phyloP scores from a whole-genome alignment of 2,329 filamentous ascomycete species.

The Aspergillus melleus region DNA sequence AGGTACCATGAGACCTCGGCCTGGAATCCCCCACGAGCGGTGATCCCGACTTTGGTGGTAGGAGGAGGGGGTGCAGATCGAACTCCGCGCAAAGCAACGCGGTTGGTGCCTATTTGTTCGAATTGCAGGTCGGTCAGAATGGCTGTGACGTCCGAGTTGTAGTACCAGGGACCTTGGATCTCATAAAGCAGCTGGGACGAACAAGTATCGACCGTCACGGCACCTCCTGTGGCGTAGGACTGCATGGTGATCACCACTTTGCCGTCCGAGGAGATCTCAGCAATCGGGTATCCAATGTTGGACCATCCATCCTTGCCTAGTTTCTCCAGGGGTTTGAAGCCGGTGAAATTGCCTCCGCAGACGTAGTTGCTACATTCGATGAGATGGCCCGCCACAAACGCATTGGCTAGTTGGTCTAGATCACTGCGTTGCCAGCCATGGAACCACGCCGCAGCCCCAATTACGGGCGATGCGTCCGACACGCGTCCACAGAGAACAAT shows the following conservation, averaged over 20 bases:
- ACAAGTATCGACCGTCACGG: slow-evolving; percentile 51
- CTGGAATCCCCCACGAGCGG: slow-evolving; percentile 49
- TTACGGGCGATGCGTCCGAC: slow-evolving; percentile 46
- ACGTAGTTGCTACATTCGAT: slow-evolving; percentile 46
- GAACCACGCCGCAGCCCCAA: slow-evolving; percentile 45
- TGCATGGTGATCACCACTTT: slow-evolving; percentile 48
- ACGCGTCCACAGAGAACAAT: slow-evolving; percentile 49
- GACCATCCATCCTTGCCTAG: slow-evolving; percentile 37
- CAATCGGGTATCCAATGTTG: slow-evolving; percentile 50
- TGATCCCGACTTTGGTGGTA: slow-evolving; percentile 53
- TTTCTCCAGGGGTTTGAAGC: slow-evolving; percentile 39
- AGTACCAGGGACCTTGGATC: slow-evolving; percentile 58
- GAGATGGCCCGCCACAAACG: slow-evolving; percentile 40
- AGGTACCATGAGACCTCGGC: slow-evolving; percentile 49
- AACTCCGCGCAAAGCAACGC: slow-evolving; percentile 51
- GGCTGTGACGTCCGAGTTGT: slow-evolving; percentile 59
- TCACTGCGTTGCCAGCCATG: slow-evolving; percentile 43
- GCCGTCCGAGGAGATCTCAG: slow-evolving; percentile 45
- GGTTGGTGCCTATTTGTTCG: slow-evolving; percentile 51
- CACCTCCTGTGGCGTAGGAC: slow-evolving; percentile 38
- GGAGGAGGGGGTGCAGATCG: slow-evolving; percentile 47
- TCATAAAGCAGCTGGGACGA: slow-evolving; percentile 56
- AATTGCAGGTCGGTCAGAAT: slow-evolving; percentile 53
- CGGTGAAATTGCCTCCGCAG: slow-evolving; percentile 46
- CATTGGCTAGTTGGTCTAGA: slow-evolving; percentile 40